Base-by-base conservation (phyloP, 2,329 filamentous ascomycete genomes). In the Penicillium sclerotiorum region DNA sequence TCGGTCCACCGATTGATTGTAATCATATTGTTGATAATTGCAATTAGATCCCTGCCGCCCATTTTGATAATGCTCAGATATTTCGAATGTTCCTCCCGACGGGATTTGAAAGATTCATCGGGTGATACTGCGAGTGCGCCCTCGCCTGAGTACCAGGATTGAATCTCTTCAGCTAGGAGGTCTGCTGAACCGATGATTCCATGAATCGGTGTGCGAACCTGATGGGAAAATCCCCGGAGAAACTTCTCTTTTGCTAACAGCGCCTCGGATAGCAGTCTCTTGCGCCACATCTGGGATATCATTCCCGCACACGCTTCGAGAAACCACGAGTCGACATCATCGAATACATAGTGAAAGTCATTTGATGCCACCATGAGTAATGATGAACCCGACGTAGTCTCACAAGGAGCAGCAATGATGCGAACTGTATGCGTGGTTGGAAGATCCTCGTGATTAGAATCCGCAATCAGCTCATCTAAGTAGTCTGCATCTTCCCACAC, bases 171-270 rank as follows among this genome's bases (percentile, higher is more conserved):
- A 1, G 27, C 25, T 30, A 53, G 18, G 17, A 53, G 42, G 21
- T 56, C 53, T 1, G 47, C 50, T 2, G 53, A 53, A 11, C 50
- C 53, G 15, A 56, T 33, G 13, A 53, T 56, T 1, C 50, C 53
- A 42, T 56, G 50, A 4, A 55, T 20, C 9, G 49, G 53, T 4
- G 53, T 55, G 5, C 53, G 43, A 4, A 55, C 45, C 38, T 53
- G 49, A 37, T 55, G 53, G 2, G 53, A 55, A 32, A 55, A 52
- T 33, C 27, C 53, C 13, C 45, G 47, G 1, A 53, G 30, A 25
- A 56, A 53, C n/a, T 50, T 56, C 28, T 56, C 53, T 8, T 56
- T 56, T 21, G 50, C 45, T 41, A 27, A 44, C 47, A 53, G 17
- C 2, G 41, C 53, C 20, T 56, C 53, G 21, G 23, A 18, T 5